Conservation (phyloP, 1,139 yeast species). For the Zygosaccharomyces sapae region DNA sequence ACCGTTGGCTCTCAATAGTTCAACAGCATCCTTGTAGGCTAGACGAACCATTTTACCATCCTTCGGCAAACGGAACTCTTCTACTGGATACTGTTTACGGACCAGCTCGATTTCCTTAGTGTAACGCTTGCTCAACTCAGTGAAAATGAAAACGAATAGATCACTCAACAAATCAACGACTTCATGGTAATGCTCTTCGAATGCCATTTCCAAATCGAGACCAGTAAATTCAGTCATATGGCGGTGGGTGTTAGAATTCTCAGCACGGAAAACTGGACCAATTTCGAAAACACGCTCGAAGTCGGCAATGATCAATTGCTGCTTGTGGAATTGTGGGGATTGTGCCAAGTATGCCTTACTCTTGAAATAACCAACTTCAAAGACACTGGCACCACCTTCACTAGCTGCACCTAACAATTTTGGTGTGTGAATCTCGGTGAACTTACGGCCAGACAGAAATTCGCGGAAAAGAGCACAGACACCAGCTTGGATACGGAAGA, state of each 20-base stretch:
- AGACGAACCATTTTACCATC: conserved; percentile 88
- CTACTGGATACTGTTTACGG: conserved; percentile 94
- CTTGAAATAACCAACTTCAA: conserved; percentile 89
- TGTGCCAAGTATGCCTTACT: conserved; percentile 92
- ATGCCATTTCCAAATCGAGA: conserved; percentile 95
- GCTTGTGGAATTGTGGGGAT: conserved; percentile 97
- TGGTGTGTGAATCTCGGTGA: conserved; percentile 93
- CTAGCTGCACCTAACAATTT: conserved; percentile 92
- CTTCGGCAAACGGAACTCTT: conserved; percentile 89
- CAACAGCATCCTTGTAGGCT: conserved; percentile 86
- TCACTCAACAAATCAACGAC: conserved; percentile 80
- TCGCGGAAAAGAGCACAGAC: conserved; percentile 87
- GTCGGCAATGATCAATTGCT: conserved; percentile 96
- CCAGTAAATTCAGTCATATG: conserved; percentile 99
- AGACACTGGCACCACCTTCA: conserved; percentile 97
- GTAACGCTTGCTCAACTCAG: conserved; percentile 74
- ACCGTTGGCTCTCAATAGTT: conserved; percentile 78
- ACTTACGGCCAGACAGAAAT: conserved; percentile 61
- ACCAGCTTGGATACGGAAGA: conserved; percentile 88
- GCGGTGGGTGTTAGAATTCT: conserved; percentile 97
- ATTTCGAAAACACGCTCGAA: conserved; percentile 93
- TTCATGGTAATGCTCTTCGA: conserved; percentile 97
- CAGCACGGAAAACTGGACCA: conserved; percentile 98
- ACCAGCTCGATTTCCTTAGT: conserved; percentile 82
- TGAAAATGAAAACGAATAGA: conserved; percentile 82